Evolutionary conservation across 768 basidiomycete species (phyloP).

Genomic region (Russula lepida): DNA sequence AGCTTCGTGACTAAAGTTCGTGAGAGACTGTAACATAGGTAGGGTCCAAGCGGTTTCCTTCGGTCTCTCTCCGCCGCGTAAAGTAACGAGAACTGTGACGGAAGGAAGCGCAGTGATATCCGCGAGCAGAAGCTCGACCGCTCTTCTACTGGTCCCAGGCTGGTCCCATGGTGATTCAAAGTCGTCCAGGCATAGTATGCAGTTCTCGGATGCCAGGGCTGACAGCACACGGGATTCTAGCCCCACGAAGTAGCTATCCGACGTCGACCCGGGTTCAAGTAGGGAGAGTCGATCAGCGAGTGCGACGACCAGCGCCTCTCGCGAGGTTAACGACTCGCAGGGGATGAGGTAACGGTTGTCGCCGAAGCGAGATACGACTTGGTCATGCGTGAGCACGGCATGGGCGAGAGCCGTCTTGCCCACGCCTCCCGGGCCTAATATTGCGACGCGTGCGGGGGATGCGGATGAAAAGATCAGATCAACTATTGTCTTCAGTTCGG

Average conservation of each 20-base stretch:
- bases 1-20: slow-evolving; percentile 5
- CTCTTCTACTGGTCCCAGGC: background rate
- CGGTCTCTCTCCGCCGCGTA: slow-evolving; percentile 15
- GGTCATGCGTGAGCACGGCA: slow-evolving; percentile 26
- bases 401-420: slow-evolving; percentile 34
- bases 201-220: slow-evolving; percentile 19
- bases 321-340: slow-evolving; percentile 24
- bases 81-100: slow-evolving; percentile 13
- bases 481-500: slow-evolving; percentile 9
- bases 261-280: background rate
- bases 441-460: slow-evolving; percentile 12
- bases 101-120: slow-evolving; percentile 8
- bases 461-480: background rate
- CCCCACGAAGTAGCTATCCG: background rate
- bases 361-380: slow-evolving; percentile 23
- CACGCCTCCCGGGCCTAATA: slow-evolving; percentile 31
- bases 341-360: slow-evolving; percentile 28
- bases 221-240: slow-evolving; percentile 8
- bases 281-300: slow-evolving; percentile 21
- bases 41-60: slow-evolving; percentile 13
- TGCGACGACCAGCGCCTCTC: slow-evolving; percentile 24
- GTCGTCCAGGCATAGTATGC: slow-evolving; percentile 33
- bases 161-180: slow-evolving; percentile 36
- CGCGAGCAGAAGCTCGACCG: slow-evolving; percentile 11
- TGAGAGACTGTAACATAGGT: slow-evolving; percentile 13